Evolutionary conservation across 2,329 filamentous ascomycete species (phyloP).

Genomic region (Neofusicoccum umdonicola): DNA sequence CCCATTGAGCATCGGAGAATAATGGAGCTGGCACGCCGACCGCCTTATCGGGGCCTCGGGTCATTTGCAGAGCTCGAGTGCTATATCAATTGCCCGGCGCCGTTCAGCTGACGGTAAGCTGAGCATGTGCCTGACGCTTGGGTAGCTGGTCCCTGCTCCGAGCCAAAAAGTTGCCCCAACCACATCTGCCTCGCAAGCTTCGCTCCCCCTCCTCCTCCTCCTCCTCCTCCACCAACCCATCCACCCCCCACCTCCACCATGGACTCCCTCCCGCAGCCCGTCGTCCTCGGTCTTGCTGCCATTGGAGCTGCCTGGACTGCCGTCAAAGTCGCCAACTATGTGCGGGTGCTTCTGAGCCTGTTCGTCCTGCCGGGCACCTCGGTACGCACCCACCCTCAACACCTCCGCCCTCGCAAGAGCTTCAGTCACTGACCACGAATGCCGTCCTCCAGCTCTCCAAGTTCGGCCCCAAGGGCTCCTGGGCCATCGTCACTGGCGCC

Average conservation of each 20-base stretch:
- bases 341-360: slow-evolving; percentile 47
- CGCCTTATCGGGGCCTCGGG: not conserved
- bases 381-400: slow-evolving; percentile 32
- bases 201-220: not conserved
- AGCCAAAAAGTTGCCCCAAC: slow-evolving; percentile 18
- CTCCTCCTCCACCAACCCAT: not conserved
- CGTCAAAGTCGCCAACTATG: slow-evolving; percentile 44
- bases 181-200: not conserved
- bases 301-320: slow-evolving; percentile 16
- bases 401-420: not conserved
- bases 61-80: not conserved
- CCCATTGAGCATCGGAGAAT: not conserved
- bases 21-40: not conserved
- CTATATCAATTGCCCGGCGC: not conserved
- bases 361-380: slow-evolving; percentile 50
- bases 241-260: not conserved
- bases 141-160: slow-evolving; percentile 4
- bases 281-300: slow-evolving; percentile 15
- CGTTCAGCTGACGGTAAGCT: not conserved
- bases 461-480: slow-evolving; percentile 88
- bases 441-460: slow-evolving; percentile 66
- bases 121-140: not conserved
- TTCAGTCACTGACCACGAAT: not conserved
- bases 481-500: slow-evolving; percentile 91
- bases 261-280: slow-evolving; percentile 12